Conservation (phyloP, 306 rosid species). For the Fagus crenata region DNA sequence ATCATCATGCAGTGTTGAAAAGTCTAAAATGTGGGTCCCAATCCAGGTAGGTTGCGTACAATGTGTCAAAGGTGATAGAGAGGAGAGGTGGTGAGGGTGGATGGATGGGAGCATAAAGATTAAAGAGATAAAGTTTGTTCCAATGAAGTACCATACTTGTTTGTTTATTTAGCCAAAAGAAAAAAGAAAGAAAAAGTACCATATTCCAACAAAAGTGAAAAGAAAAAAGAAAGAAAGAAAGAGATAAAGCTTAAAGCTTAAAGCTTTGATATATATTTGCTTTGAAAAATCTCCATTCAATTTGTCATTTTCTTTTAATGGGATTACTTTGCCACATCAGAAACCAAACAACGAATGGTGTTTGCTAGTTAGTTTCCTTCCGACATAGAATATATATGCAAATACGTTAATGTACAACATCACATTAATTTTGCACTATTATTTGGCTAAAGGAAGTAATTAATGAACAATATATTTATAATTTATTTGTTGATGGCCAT, state of each 20-base stretch:
- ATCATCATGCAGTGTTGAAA: constrained; percentile 38
- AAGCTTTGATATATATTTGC: background rate
- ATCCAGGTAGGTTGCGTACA: constrained; percentile 47
- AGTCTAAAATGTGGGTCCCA: constrained; percentile 45
- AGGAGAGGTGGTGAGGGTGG: background rate
- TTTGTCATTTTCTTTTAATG: constrained; percentile 29
- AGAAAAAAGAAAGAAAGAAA: too few relatives aligned
- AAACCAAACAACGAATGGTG: background rate
- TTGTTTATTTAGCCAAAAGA: background rate
- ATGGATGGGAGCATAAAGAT: background rate
- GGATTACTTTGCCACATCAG: constrained; percentile 11
- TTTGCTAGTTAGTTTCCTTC: background rate
- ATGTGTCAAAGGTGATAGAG: constrained; percentile 42
- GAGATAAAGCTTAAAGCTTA: constrained; percentile 6
- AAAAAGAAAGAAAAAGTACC: too few relatives aligned
- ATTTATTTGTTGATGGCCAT: too few relatives aligned
- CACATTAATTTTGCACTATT: too few relatives aligned
- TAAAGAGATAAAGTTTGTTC: constrained; percentile 16
- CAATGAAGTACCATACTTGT: constrained; percentile 12
- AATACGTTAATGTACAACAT: background rate
- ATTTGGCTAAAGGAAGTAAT: too few relatives aligned
- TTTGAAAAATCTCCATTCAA: constrained; percentile 32
- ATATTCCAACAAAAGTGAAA: background rate
- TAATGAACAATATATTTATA: too few relatives aligned
- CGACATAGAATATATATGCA: background rate